These are phyloP conservation scores for Lactifluus pinguis DNA, from an alignment of 768 basidiomycete genomes.

Conservation along the genomic window DNA sequence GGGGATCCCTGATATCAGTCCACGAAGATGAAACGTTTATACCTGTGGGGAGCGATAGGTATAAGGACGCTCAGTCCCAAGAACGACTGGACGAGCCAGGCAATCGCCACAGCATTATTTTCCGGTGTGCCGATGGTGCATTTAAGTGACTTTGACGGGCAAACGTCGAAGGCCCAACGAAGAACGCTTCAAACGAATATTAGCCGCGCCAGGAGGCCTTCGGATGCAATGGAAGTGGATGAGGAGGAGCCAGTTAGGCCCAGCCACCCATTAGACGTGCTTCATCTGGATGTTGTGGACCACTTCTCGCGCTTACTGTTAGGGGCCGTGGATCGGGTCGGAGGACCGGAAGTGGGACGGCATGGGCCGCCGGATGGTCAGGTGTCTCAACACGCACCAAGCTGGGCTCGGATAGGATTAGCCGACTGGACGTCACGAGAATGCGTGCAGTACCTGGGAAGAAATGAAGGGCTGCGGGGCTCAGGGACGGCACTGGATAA, in stretches of 20 bases:
- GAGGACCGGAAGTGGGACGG: constrained; percentile 35
- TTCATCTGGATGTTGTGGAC: constrained; percentile 61
- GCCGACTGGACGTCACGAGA: constrained; percentile 45
- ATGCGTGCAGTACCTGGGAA: constrained; percentile 49
- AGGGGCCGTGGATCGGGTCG: constrained; percentile 48
- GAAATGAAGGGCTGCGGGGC: constrained; percentile 25
- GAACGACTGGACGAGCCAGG: constrained; percentile 35
- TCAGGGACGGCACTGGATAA: not conserved
- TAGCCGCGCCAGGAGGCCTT: constrained; percentile 18
- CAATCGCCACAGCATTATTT: constrained; percentile 42
- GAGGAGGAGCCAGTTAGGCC: constrained; percentile 39
- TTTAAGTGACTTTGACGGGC: constrained; percentile 31
- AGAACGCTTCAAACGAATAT: constrained; percentile 18
- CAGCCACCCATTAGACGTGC: constrained; percentile 51
- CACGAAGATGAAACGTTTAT: not conserved
- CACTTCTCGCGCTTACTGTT: constrained; percentile 56
- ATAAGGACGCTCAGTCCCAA: constrained; percentile 15
- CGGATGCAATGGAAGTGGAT: constrained; percentile 51
- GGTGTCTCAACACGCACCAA: constrained; percentile 51
- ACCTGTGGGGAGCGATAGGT: not conserved
- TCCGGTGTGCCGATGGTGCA: constrained; percentile 27
- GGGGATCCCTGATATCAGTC: not conserved
- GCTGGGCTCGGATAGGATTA: constrained; percentile 34
- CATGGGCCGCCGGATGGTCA: constrained; percentile 25
- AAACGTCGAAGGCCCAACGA: constrained; percentile 15